Conservation (phyloP, 2,329 filamentous ascomycete species). For the Nectriaceae sp. region DNA sequence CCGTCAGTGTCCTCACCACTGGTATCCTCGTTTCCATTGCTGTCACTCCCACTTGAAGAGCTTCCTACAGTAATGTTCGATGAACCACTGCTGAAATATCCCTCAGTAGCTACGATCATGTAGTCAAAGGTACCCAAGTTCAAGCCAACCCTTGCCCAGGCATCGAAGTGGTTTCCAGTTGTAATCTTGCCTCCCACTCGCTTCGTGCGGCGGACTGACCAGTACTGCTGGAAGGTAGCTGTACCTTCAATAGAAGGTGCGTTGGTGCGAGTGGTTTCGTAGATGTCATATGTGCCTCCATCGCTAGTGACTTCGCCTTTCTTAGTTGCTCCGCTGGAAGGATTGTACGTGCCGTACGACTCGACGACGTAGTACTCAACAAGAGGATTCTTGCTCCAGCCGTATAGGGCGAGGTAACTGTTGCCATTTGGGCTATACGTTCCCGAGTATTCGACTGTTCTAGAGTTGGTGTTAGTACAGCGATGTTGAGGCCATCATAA, state of each 20-base stretch:
- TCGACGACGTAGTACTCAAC: constrained; percentile 43
- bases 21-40: constrained; percentile 3
- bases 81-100: constrained; percentile 51
- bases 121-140: constrained; percentile 52
- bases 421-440: constrained; percentile 35
- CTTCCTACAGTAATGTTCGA: constrained; percentile 47
- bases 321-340: constrained; percentile 32
- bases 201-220: constrained; percentile 52
- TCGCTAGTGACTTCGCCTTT: constrained; percentile 39
- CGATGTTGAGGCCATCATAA: not conserved
- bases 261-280: constrained; percentile 39
- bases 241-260: constrained; percentile 52
- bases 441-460: constrained; percentile 30
- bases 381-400: constrained; percentile 39
- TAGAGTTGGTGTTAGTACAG: not conserved
- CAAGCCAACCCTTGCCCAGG: constrained; percentile 52
- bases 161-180: constrained; percentile 52
- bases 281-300: constrained; percentile 41
- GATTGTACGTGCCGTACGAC: constrained; percentile 40
- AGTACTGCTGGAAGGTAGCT: constrained; percentile 54
- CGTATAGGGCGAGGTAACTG: constrained; percentile 41
- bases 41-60: not conserved
- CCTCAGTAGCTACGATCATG: constrained; percentile 57
- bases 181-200: constrained; percentile 52
- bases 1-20: constrained; percentile 4